A percentile compares a stretch with the other conserved stretches of the same genome.
phyloP scores from a whole-genome alignment of 2,329 filamentous ascomycete species.

The Aspergillus sojae region DNA sequence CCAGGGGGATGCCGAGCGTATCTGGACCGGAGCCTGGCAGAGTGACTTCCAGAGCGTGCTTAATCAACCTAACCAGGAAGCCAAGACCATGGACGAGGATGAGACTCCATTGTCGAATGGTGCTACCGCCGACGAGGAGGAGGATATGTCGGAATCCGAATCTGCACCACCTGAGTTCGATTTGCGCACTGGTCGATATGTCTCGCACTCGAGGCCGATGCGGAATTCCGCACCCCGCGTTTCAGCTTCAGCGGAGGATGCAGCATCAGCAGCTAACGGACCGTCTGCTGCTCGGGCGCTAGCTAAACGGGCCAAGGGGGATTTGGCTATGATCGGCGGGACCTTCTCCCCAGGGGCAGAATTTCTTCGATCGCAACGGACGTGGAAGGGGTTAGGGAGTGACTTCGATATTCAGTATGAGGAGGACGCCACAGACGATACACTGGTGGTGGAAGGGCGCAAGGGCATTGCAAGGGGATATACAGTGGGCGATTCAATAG shows the following conservation, averaged over 20 bases:
- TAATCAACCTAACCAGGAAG: conserved; percentile 33
- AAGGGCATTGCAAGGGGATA: conserved; percentile 90
- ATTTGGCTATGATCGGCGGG: conserved; percentile 80
- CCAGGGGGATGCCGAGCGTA: conserved; percentile 70
- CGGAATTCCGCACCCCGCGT: conserved; percentile 39
- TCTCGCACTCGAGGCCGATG: conserved; percentile 66
- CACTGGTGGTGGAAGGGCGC: conserved; percentile 79
- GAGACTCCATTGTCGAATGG: conserved; percentile 25
- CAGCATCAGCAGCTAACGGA: conserved; percentile 26
- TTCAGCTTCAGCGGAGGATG: conserved; percentile 27
- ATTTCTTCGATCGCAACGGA: conserved; percentile 77
- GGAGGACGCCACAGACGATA: conserved; percentile 55
- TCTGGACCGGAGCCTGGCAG: conserved; percentile 89
- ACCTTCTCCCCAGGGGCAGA: conserved; percentile 90
- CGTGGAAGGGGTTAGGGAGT: conserved; percentile 88
- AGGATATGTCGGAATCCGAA: conserved; percentile 69
- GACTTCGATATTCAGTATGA: conserved; percentile 71
- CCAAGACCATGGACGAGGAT: conserved; percentile 24
- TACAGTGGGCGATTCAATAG: conserved; percentile 64
- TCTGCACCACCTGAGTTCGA: conserved; percentile 84
- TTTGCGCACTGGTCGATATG: conserved; percentile 81
- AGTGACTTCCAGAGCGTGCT: conserved; percentile 77
- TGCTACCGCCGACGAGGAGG: conserved; percentile 40
- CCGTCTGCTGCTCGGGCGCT: conserved; percentile 53
- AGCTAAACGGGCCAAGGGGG: conserved; percentile 65